phyloP scores from a whole-genome alignment of 108 stramenopile species.

The Skeletonema marinoi region DNA sequence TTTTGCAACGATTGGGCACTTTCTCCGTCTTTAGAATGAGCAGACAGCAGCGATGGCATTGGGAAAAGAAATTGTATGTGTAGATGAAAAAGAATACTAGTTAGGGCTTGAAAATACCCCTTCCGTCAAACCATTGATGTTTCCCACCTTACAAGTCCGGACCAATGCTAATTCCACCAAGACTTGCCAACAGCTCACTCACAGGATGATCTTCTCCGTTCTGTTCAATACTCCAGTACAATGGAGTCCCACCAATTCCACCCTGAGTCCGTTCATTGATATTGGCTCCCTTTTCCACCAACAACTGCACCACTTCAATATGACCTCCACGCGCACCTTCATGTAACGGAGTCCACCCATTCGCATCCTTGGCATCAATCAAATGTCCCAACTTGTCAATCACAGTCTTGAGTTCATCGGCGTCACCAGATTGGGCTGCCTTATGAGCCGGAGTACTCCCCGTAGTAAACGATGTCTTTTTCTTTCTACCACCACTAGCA shows the following conservation, averaged over 20 bases:
- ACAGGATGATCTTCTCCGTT: constrained; percentile 72
- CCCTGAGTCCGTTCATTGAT: constrained; percentile 62
- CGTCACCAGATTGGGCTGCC: constrained; percentile 70
- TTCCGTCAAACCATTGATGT: too few relatives aligned
- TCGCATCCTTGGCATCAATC: constrained; percentile 72
- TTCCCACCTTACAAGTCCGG: constrained; percentile 71
- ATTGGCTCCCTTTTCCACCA: constrained; percentile 77
- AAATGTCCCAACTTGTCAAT: constrained; percentile 57
- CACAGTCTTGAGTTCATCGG: constrained; percentile 44
- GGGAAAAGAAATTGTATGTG: not conserved
- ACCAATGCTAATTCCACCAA: constrained; percentile 75
- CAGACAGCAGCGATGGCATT: not conserved
- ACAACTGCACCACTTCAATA: constrained; percentile 66
- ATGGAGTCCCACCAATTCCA: constrained; percentile 60
- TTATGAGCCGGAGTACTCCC: constrained; percentile 71
- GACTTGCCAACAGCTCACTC: constrained; percentile 57
- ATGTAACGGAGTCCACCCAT: constrained; percentile 89
- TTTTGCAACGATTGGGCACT: not conserved
- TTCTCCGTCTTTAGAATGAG: not conserved
- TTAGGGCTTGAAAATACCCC: not conserved
- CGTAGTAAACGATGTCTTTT: constrained; percentile 49
- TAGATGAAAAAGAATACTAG: not conserved
- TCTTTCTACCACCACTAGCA: constrained; percentile 20
- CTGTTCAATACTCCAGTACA: constrained; percentile 71
- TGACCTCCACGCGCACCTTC: constrained; percentile 83